phyloP scores from a whole-genome alignment of 257 asterid genomes.

The Gentiana straminea region DNA sequence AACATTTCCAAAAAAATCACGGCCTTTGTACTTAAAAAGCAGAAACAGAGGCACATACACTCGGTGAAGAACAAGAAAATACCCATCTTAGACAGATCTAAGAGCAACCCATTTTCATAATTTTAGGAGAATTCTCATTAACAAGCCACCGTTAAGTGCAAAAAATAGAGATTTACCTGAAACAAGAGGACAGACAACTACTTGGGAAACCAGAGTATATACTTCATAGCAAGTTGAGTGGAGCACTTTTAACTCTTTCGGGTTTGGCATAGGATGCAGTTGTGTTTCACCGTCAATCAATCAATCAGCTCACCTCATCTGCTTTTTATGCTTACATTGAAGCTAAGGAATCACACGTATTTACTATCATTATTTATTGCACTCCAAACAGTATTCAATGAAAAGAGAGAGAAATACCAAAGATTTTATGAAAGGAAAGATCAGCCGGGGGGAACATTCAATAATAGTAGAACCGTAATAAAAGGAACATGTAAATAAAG shows the following conservation, averaged over 20 bases:
- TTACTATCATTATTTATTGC: background rate
- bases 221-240: background rate
- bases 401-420: background rate
- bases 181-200: conserved; percentile 5
- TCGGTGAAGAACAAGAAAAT: background rate
- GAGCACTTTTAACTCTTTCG: background rate
- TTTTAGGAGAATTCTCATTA: background rate
- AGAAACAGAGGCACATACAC: too few relatives aligned
- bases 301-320: background rate
- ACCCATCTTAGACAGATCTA: conserved; percentile 11
- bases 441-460: background rate
- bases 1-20: background rate
- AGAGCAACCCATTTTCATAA: conserved; percentile 1
- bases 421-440: background rate
- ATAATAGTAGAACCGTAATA: too few relatives aligned
- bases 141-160: background rate
- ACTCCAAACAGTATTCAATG: background rate
- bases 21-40: too few relatives aligned
- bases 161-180: conserved; percentile 5
- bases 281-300: background rate
- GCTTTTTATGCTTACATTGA: conserved; percentile 6
- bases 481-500: too few relatives aligned
- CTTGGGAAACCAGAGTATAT: background rate
- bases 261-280: background rate
- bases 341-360: background rate